phyloP scores from a whole-genome alignment of 1,284 basidiomycete genomes.

The Boletus subluridellus region DNA sequence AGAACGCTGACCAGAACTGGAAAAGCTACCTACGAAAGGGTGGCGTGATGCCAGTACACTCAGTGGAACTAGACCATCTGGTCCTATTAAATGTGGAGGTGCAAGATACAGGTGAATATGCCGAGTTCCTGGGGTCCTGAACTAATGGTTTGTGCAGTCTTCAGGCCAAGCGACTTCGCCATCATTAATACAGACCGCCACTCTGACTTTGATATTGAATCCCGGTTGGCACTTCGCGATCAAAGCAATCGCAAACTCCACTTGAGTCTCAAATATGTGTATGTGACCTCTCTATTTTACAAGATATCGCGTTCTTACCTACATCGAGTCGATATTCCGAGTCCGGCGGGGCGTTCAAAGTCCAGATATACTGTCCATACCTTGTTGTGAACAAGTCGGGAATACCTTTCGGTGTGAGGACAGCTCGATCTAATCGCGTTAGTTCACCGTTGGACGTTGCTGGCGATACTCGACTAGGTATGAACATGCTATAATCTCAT shows the following conservation, averaged over 20 bases:
- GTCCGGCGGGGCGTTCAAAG: conserved; percentile 97
- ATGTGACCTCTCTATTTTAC: conserved; percentile 29
- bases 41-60: conserved; percentile 95
- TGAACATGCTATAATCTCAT: not conserved
- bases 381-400: conserved; percentile 93
- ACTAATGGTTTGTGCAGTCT: conserved; percentile 47
- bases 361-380: conserved; percentile 94
- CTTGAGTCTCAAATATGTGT: conserved; percentile 88
- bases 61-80: conserved; percentile 91
- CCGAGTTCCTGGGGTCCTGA: not conserved
- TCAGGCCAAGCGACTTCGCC: conserved; percentile 95
- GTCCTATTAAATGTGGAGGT: conserved; percentile 89
- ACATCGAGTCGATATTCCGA: conserved; percentile 72
- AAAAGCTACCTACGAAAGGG: conserved; percentile 91
- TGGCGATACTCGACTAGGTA: conserved; percentile 67
- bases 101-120: conserved; percentile 76
- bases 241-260: conserved; percentile 75
- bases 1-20: conserved; percentile 89
- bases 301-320: conserved; percentile 1
- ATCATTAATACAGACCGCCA: conserved; percentile 95
- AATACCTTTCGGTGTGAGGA: conserved; percentile 76
- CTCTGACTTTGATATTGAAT: conserved; percentile 87
- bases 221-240: conserved; percentile 72
- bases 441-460: conserved; percentile 80
- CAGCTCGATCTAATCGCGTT: conserved; percentile 66